Evolutionary conservation across 2,329 filamentous ascomycete genomes (phyloP), one percentile per base, ranked within the genome.

Genomic region (Trichothecium roseum): DNA sequence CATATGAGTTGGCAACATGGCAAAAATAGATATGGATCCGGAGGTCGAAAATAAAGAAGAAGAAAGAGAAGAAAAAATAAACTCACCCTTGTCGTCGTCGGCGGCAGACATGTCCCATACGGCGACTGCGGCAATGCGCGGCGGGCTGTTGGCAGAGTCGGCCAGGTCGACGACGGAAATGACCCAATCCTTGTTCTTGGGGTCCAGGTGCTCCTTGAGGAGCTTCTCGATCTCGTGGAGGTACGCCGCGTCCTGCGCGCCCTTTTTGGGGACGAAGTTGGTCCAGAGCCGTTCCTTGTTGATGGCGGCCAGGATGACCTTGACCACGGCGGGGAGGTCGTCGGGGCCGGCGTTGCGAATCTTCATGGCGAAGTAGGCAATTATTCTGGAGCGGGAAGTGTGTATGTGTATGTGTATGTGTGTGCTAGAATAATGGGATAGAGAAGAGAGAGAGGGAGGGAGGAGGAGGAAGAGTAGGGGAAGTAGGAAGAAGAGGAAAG

Each of bases 101-200:
- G 37, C 30, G 27, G 18, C 36, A 13, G 37, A 35, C 40, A 44
- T 44, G 34, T 44, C 42, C 42, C 42, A 44, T 32, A 42, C 35
- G 16, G 42, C 40, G 20, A 42, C 39, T 15, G 42, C 36, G 32
- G 42, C 35, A 16, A 37, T 39, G 13, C 34, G 24, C 14, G 38
- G 30, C 9, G 37, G 28, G n/a, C 28, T 35, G n/a, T 18, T 18
- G 18, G 32, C 35, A 17, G 30, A 33, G 10, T 28, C 38, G n/a
- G 35, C 33, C 5, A 43, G 35, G 38, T 44, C 42, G 33, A 39
- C 35, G 10, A 44, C 38, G 18, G 37, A 36, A 22, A 44, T 33
- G 35, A 44, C 36, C 28, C 31, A 41, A 30, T 42, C 40, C 32
- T 37, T 42, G 35, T 40, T 42, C 18, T 34, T 30, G 15, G 42